A percentile compares a stretch with the other conserved stretches of the same genome.
phyloP scores from a whole-genome alignment of 1,284 basidiomycete species.

The Leccinum subfulvum region DNA sequence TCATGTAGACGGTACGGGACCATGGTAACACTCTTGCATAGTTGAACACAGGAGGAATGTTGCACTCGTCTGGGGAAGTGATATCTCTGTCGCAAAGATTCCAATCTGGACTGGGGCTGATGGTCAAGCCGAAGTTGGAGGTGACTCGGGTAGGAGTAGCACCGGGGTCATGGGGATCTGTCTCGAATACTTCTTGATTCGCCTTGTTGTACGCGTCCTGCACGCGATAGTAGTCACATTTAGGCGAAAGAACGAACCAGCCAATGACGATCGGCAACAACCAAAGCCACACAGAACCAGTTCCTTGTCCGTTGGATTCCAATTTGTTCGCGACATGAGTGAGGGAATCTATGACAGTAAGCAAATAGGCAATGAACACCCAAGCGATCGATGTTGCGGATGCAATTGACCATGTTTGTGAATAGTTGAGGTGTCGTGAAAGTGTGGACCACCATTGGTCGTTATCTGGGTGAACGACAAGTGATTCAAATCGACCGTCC shows the following conservation, averaged over 20 bases:
- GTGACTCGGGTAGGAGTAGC: constrained; percentile 3
- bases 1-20: constrained; percentile 22
- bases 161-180: neutral
- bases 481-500: constrained; percentile 28
- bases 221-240: constrained; percentile 37
- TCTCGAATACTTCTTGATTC: constrained; percentile 21
- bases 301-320: constrained; percentile 37
- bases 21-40: constrained; percentile 31
- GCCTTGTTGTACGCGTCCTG: constrained; percentile 32
- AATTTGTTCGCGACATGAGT: constrained; percentile 6
- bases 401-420: constrained; percentile 39
- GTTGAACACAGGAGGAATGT: constrained; percentile 33
- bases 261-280: constrained; percentile 40
- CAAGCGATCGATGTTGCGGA: constrained; percentile 39
- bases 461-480: constrained; percentile 33
- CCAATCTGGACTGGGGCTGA: constrained; percentile 12
- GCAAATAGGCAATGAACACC: constrained; percentile 43
- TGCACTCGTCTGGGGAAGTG: constrained; percentile 22
- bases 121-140: constrained; percentile 23
- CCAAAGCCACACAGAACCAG: constrained; percentile 43
- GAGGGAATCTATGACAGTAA: constrained; percentile 41
- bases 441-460: constrained; percentile 32
- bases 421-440: constrained; percentile 24
- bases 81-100: neutral
- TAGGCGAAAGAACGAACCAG: constrained; percentile 43